A percentile compares a stretch with the other conserved stretches of the same genome.
Evolutionary conservation across 345 rosid species (phyloP).

Genomic region (Citrus glauca): DNA sequence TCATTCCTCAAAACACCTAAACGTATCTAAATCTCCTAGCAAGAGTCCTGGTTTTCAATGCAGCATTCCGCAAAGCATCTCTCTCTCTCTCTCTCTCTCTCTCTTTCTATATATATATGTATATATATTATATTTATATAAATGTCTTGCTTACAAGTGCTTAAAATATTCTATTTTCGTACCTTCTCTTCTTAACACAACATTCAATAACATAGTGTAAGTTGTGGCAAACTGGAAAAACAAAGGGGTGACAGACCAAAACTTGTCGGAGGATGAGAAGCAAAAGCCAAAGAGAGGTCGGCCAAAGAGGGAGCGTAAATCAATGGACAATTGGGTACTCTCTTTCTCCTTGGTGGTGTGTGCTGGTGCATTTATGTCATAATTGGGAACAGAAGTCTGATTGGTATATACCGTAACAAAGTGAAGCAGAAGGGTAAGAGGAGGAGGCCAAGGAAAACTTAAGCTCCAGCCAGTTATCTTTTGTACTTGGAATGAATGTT

Average conservation of each 20-base stretch:
- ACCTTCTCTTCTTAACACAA: too few species aligned
- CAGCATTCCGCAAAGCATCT: too few species aligned
- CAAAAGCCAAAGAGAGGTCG: too few species aligned
- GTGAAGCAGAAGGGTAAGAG: not conserved
- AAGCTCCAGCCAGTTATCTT: not conserved
- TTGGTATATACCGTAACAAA: not conserved
- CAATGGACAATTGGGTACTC: not conserved
- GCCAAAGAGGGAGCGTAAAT: too few species aligned
- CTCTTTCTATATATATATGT: too few species aligned
- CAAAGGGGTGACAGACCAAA: too few species aligned
- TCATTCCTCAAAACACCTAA: not conserved
- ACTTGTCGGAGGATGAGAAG: too few species aligned
- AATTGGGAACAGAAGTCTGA: not conserved
- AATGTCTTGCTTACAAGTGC: not conserved
- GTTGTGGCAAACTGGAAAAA: not conserved
- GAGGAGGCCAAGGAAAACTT: constrained; percentile 15
- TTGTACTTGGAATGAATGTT: not conserved
- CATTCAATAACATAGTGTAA: not conserved
- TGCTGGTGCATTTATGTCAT: not conserved
- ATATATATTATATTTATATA: too few species aligned
- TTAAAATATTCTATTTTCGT: not conserved
- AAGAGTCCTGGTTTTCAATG: not conserved
- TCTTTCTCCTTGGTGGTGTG: not conserved
- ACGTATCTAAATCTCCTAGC: not conserved
- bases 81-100: too few species aligned